Evolutionary conservation across 208 protist genomes (phyloP).

Genomic region (Leishmania major): DNA sequence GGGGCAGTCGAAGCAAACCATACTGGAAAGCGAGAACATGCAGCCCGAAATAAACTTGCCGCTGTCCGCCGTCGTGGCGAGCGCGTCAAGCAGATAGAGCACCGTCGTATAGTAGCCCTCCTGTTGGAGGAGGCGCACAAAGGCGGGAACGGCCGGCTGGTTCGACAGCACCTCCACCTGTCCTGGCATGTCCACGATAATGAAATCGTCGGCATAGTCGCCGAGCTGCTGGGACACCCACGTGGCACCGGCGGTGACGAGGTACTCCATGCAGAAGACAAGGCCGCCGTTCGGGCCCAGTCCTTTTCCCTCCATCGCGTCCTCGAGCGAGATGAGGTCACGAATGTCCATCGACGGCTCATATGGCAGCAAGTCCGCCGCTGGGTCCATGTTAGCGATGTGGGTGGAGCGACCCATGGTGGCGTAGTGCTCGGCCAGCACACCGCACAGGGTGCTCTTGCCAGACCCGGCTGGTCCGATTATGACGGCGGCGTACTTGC

Average conservation of each 20-base stretch:
- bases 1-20: constrained; percentile 92
- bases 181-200: constrained; percentile 99
- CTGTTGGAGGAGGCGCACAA: constrained; percentile 82
- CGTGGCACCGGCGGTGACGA: constrained; percentile 91
- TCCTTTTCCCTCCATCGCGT: constrained; percentile 89
- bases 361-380: constrained; percentile 95
- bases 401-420: constrained; percentile 85
- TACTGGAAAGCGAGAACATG: constrained; percentile 89
- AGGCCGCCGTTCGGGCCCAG: constrained; percentile 99
- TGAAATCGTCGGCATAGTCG: constrained; percentile 95
- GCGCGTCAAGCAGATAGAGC: constrained; percentile 87
- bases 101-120: constrained; percentile 84
- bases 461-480: constrained; percentile 93
- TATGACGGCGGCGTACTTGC: constrained; percentile 90
- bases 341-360: constrained; percentile 92
- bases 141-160: constrained; percentile 88
- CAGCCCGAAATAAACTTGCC: constrained; percentile 92
- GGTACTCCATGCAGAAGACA: constrained; percentile 99
- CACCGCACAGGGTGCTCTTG: constrained; percentile 91
- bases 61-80: constrained; percentile 80
- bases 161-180: constrained; percentile 99
- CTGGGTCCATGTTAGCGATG: constrained; percentile 99
- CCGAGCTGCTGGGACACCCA: constrained; percentile 96
- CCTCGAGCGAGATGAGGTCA: constrained; percentile 95
- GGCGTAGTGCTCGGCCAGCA: constrained; percentile 87